Base-by-base conservation (phyloP, 176 grass and related monocot genomes). In the Aegilops speltoides region DNA sequence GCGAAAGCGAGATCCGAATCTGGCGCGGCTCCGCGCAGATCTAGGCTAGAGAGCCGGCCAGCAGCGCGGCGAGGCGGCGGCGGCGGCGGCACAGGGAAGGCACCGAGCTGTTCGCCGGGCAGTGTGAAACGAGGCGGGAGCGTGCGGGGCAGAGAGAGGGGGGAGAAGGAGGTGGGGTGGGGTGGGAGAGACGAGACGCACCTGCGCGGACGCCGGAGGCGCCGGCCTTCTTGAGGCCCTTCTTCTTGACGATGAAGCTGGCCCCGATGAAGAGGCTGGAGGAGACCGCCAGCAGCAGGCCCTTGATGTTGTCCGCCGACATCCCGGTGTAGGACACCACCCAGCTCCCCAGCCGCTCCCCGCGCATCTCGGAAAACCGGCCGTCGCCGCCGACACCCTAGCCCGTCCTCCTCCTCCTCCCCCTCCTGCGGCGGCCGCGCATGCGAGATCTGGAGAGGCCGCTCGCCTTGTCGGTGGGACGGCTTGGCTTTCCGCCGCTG, bases 221-320 rank as follows among this genome's bases (percentile, higher is more conserved):
- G 50, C 83, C 94, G 69, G 97, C 97, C 90, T 96, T 99, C 87
- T 96, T 99, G 43, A 99, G 88, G 5, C 97, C 97, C 89, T 99
- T 99, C 89, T 99, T 99, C 94, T 99, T 99, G 69, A 99, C 92
- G 89, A 99, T 99, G 90, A 99, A 99, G 91, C 97, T 99, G 62
- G 92, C 92, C 23, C 97, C 97, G 86, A 99, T 96, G 73, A 99
- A 99, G 64, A 95, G 73, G 89, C 97, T 99, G 85, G 94, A 99
- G 22, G 92, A 99, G 61, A 99, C 90, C 41, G 97, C 97, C 29
- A 99, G 90, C 60, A 96, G 85, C 59, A 99, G 85, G 2, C 97
- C 97, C 92, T 99, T 99, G 85, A 99, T 91, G 83, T 99, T 99
- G 86, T 97, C 97, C 26, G 97, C 72, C 79, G 97, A 99, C 94